Percentiles rank a stretch among this genome's conserved stretches.
phyloP scores from a whole-genome alignment of 2,329 filamentous ascomycete genomes.

The Phyllosticta citribraziliensis region DNA sequence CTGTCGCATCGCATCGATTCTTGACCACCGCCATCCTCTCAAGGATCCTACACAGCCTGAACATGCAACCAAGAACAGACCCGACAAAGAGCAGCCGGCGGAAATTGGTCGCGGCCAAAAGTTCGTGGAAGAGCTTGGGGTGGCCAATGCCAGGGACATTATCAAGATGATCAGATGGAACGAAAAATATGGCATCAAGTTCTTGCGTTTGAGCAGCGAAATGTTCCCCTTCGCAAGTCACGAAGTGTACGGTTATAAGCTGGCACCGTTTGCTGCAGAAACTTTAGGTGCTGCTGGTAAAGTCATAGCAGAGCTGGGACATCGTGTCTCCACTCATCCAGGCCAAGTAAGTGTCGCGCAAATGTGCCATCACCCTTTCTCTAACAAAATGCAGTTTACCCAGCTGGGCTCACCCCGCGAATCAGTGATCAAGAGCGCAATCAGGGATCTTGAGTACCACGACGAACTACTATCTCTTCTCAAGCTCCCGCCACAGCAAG shows the following conservation, averaged over 20 bases:
- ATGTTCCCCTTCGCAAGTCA: conserved; percentile 98
- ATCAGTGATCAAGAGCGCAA: conserved; percentile 64
- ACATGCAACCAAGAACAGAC: conserved; percentile 76
- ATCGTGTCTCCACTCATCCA: conserved; percentile 82
- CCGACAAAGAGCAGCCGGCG: conserved; percentile 61
- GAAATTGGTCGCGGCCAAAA: conserved; percentile 56
- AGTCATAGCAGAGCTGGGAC: conserved; percentile 67
- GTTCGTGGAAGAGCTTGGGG: conserved; percentile 66
- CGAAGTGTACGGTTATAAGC: conserved; percentile 71
- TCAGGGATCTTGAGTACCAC: conserved; percentile 81
- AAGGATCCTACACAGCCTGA: conserved; percentile 64
- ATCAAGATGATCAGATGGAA: conserved; percentile 87
- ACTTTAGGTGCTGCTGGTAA: conserved; percentile 66
- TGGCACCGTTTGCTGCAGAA: conserved; percentile 74
- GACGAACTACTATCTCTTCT: conserved; percentile 73
- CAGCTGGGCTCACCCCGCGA: conserved; percentile 76
- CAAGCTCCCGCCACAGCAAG: conserved; percentile 63
- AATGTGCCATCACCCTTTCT: conserved; percentile 2
- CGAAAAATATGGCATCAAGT: conserved; percentile 80
- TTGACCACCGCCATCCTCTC: conserved; percentile 79
- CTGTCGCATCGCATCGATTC: conserved; percentile 79
- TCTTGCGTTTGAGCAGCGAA: conserved; percentile 84
- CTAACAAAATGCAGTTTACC: conserved; percentile 52
- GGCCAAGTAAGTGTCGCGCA: conserved; percentile 49
- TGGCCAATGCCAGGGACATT: conserved; percentile 76